Base-by-base conservation (phyloP, 2,329 filamentous ascomycete species). In the Talaromyces islandicus region DNA sequence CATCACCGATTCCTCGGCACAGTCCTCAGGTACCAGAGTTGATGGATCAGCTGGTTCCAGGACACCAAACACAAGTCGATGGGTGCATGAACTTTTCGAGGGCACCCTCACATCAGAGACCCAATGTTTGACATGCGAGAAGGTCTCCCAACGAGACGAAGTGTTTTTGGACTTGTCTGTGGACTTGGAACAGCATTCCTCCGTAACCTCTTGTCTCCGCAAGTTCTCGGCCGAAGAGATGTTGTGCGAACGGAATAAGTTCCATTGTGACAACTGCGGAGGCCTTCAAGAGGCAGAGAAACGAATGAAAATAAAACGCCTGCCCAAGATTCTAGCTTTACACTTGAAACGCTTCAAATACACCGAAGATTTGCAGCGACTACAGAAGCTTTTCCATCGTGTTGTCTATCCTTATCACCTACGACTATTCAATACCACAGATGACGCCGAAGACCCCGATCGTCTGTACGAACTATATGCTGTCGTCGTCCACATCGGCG, bases 171-270 rank as follows among this genome's bases (percentile, higher is more conserved):
- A 99, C 75, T 79, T 99, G 21, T 97, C 94, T 0, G 96, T 99
- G 59, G 94, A 99, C 74, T 80, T 99, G 12, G 92, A 96, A 66
- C 88, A 97, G 70, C 92, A 97, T 72, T 92, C 92, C 0, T 99
- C 94, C 0, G 94, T 99, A 3, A 97, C 94, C 2, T 93, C 94
- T 27, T 99, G 94, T 72, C 77, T 99, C 64, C 85, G 91, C 61
- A 96, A 97, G 69, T 99, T 99, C 70, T 99, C 94, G 0, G 92
- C 94, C 52, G 94, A 97, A 69, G 94, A 99, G 75, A 97, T 97
- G 91, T 83, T 99, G 60, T 97, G 94, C 71, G 94, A 99, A 77
- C 85, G 92, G 62, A 97, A 99, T 80, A 99, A 99, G 72, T 99
- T 99, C 66, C 93, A 99, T 71, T 99, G 94, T 77, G 94, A 99